Percentiles rank a stretch among this genome's conserved stretches.
Conservation (phyloP, 306 rosid species). For the Canavalia ensiformis region DNA sequence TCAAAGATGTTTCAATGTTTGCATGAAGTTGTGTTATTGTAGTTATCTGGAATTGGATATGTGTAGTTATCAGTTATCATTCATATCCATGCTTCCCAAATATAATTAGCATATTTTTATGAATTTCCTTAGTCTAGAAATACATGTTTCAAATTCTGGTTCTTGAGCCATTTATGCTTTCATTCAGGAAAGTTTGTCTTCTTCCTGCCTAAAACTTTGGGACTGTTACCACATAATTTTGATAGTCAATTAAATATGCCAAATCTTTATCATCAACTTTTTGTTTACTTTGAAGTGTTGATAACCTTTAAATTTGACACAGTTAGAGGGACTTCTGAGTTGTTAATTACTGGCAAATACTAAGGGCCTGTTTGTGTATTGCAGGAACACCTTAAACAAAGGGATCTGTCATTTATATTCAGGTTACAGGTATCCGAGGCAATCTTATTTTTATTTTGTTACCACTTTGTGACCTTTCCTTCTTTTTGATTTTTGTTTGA, state of each 20-base stretch:
- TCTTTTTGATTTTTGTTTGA: conserved; percentile 7
- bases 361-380: conserved; percentile 42
- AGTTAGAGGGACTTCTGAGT: conserved; percentile 22
- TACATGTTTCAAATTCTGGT: conserved; percentile 20
- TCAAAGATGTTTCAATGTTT: conserved; percentile 33
- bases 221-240: conserved; percentile 18
- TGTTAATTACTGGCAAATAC: conserved; percentile 31
- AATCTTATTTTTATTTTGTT: conserved; percentile 26
- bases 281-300: conserved; percentile 32
- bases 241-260: conserved; percentile 11
- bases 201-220: neutral
- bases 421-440: conserved; percentile 83
- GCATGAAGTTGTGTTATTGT: conserved; percentile 8
- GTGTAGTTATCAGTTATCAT: conserved; percentile 10
- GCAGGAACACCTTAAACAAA: conserved; percentile 94
- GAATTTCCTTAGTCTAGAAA: conserved; percentile 14
- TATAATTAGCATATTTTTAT: conserved; percentile 35
- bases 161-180: conserved; percentile 32
- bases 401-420: conserved; percentile 93
- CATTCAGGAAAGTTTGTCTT: conserved; percentile 16
- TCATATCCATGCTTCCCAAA: conserved; percentile 16
- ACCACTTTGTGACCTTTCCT: conserved; percentile 27
- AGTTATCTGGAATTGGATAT: neutral
- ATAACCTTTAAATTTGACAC: conserved; percentile 10
- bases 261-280: conserved; percentile 19